Percentiles rank a stretch among this genome's conserved stretches.
These are phyloP conservation scores for Aspergillus japonicus DNA, from an alignment of 2,329 filamentous ascomycete species.

Conservation along the genomic window DNA sequence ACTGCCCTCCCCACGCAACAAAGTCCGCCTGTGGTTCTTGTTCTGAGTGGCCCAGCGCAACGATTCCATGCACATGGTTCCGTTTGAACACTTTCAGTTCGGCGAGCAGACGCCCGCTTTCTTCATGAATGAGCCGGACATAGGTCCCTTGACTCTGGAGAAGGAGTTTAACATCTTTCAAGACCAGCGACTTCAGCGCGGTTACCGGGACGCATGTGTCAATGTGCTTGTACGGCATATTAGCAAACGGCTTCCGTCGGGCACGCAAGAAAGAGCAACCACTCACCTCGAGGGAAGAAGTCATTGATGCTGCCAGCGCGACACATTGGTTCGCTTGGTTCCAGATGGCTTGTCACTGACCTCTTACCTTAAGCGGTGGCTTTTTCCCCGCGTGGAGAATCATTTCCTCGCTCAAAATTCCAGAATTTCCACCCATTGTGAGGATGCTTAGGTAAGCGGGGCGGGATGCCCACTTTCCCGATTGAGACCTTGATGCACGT, in stretches of 20 bases:
- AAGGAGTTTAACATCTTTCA: conserved; percentile 30
- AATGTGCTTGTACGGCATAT: conserved; percentile 31
- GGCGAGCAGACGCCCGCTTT: conserved; percentile 28
- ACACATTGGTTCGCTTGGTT: conserved; percentile 16
- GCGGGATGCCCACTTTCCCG: not conserved
- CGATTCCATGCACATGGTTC: conserved; percentile 42
- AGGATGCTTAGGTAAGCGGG: conserved; percentile 21
- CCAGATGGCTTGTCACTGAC: not conserved
- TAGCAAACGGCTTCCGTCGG: conserved; percentile 21
- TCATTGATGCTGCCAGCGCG: conserved; percentile 23
- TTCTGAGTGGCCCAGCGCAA: conserved; percentile 24
- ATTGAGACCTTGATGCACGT: conserved; percentile 17
- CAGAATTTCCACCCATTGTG: conserved; percentile 18
- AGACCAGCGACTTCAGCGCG: conserved; percentile 35
- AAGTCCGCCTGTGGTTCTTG: conserved; percentile 22
- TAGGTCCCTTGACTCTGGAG: conserved; percentile 42
- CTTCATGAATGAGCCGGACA: conserved; percentile 34
- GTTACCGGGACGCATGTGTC: conserved; percentile 47
- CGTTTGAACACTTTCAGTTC: conserved; percentile 36
- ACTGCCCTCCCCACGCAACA: conserved; percentile 70
- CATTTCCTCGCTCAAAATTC: conserved; percentile 14
- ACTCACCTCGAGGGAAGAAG: conserved; percentile 34
- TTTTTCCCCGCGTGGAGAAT: conserved; percentile 17
- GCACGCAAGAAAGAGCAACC: not conserved
- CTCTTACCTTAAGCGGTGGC: not conserved